Percentiles rank a stretch among this genome's conserved stretches.
These are phyloP conservation scores for Selaginella tamariscina DNA, from an alignment of 75 land plant genomes.

Conservation along the genomic window DNA sequence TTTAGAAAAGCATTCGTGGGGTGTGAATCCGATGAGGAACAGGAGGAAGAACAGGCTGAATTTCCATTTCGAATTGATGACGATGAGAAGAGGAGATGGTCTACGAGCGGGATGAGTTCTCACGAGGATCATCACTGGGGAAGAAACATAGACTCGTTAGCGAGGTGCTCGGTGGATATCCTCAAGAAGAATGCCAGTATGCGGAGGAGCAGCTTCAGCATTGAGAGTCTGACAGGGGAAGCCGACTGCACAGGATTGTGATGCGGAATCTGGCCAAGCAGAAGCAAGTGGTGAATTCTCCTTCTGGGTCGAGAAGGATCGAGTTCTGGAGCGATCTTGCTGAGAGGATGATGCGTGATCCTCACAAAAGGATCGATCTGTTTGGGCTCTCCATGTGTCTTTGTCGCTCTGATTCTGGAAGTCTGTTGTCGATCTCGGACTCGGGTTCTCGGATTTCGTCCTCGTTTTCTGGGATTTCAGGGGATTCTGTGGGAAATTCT, in stretches of 20 bases:
- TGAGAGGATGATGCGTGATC: not conserved
- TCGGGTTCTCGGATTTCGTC: no score
- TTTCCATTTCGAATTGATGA: not conserved
- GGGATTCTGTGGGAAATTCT: not conserved
- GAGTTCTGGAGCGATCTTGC: not conserved
- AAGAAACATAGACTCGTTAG: not conserved
- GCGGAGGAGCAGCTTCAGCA: no score
- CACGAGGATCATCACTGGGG: not conserved
- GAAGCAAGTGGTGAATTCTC: no score
- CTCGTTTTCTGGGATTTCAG: constrained; percentile 3
- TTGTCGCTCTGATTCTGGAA: not conserved
- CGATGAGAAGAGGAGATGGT: not conserved
- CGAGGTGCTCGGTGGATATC: not conserved
- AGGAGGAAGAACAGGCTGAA: not conserved
- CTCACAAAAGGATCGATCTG: not conserved
- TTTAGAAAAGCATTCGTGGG: not conserved
- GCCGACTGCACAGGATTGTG: not conserved
- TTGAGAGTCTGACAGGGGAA: no score
- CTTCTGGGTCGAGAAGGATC: not conserved
- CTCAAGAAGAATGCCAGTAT: no score
- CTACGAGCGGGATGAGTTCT: not conserved
- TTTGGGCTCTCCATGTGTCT: not conserved
- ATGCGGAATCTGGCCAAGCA: not conserved
- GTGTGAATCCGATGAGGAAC: not conserved
- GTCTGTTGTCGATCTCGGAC: no score